Base-by-base conservation (phyloP, 768 basidiomycete species). In the Rhodotorula diobovata region DNA sequence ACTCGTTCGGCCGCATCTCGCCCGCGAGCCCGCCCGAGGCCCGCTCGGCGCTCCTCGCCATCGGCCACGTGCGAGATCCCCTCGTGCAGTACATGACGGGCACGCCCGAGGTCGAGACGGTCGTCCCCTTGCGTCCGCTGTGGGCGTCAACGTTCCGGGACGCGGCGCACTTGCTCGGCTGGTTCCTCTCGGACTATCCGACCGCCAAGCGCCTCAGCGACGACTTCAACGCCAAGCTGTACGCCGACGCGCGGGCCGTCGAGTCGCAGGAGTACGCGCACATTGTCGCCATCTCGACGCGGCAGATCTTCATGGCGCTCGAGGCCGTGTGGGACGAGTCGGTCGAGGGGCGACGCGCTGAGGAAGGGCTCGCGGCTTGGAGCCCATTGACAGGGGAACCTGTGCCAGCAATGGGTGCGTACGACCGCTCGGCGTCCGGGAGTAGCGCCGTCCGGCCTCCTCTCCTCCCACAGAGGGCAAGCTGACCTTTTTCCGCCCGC, bases 11-110 rank as follows among this genome's bases (percentile, higher is more conserved):
- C 20, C 39, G 21, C 32, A 46, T 73, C 48, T 35, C 30, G 1
- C 46, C 72, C 34, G n/a, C 54, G 34, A 57, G 54, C 18, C 45
- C 59, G 23, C 32, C 41, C 50, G 35, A 37, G 5, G 28, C 34
- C 28, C 63, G 66, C 23, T 25, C 58, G 30, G 63, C 64, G 53
- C 67, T 73, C 39, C 28, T 73, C 60, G 56, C 67, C 15, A 66
- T 73, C 54, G 72, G 72, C 7, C 72, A 73, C 48, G 63, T 73
- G 11, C 72, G 72, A 60, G 54, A 56, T 23, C 72, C 72, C 1
- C 43, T 73, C 63, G 67, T 73, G 9, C 58, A 62, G 39, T 68
- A 66, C 67, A 68, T 62, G 67, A 46, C 46, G 32, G 54, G 54
- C 54, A 35, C 34, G 2, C 9, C 53, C 25, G 61, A 35, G 14